Conservation (phyloP, 129 eudicot species). For the Logfia minima region DNA sequence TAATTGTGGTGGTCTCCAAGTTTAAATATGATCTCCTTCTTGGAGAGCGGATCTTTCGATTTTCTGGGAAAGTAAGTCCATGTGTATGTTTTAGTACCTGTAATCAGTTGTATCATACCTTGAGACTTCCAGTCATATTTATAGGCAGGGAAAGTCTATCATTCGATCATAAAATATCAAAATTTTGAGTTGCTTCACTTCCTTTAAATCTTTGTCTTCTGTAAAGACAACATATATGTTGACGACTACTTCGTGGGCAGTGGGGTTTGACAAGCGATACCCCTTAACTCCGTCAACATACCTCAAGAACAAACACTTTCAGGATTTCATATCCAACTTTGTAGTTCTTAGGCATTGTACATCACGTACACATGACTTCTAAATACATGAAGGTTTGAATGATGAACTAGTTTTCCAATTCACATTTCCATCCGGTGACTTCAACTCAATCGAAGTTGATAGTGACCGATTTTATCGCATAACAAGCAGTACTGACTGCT, state of each 20-base stretch:
- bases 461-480: not conserved
- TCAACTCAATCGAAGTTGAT: not conserved
- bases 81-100: not conserved
- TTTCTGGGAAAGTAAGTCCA: not conserved
- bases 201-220: not conserved
- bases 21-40: slow-evolving; percentile 17
- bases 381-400: not conserved
- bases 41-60: not conserved
- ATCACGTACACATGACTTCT: not conserved
- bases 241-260: not conserved
- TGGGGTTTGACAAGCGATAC: not conserved
- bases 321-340: not conserved
- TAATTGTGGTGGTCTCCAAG: not conserved
- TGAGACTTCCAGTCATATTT: not conserved
- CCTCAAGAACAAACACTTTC: not conserved
- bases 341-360: not conserved
- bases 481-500: not conserved
- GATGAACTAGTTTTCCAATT: not conserved
- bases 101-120: not conserved
- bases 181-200: too few relatives aligned
- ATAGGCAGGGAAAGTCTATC: too few relatives aligned
- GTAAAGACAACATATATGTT: not conserved
- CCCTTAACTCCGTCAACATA: not conserved
- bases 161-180: too few relatives aligned
- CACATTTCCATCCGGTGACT: not conserved